A percentile compares a stretch with the other conserved stretches of the same genome.
Evolutionary conservation across 176 grass and related monocot species (phyloP).

Genomic region (Avena atlantica): DNA sequence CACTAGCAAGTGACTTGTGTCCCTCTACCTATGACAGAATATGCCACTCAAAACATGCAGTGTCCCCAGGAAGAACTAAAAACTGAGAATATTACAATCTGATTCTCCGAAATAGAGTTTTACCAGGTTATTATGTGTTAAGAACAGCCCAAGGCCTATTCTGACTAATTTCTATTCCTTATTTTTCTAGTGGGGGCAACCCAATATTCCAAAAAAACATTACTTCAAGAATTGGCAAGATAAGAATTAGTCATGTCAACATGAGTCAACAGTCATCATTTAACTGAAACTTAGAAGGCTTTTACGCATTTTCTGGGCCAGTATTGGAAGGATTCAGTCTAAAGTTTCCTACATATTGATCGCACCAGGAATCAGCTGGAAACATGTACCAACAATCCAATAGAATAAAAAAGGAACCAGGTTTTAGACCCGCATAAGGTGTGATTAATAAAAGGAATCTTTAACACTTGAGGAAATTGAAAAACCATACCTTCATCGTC

Average conservation of each 20-base stretch:
- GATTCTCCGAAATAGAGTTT: neutral
- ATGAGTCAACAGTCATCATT: neutral
- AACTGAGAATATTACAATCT: neutral
- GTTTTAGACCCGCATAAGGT: constrained; percentile 8
- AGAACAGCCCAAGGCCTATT: neutral
- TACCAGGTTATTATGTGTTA: constrained; percentile 2
- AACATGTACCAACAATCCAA: too few species aligned
- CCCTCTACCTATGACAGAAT: too few species aligned
- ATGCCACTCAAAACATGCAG: neutral
- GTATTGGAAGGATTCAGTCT: neutral
- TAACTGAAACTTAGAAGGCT: neutral
- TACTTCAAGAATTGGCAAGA: neutral
- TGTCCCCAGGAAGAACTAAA: neutral
- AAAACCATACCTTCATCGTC: constrained; percentile 84
- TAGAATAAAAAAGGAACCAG: neutral
- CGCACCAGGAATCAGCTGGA: too few species aligned
- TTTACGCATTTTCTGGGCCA: neutral
- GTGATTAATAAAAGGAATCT: constrained; percentile 2
- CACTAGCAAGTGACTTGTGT: too few species aligned
- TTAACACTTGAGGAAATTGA: constrained; percentile 11
- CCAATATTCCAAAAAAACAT: neutral
- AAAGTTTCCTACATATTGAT: constrained; percentile 8
- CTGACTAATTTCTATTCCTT: neutral
- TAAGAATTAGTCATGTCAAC: neutral
- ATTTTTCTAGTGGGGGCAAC: neutral